These are phyloP conservation scores for Lathyrus oleraceus DNA, from an alignment of 306 rosid genomes.

Conservation along the genomic window DNA sequence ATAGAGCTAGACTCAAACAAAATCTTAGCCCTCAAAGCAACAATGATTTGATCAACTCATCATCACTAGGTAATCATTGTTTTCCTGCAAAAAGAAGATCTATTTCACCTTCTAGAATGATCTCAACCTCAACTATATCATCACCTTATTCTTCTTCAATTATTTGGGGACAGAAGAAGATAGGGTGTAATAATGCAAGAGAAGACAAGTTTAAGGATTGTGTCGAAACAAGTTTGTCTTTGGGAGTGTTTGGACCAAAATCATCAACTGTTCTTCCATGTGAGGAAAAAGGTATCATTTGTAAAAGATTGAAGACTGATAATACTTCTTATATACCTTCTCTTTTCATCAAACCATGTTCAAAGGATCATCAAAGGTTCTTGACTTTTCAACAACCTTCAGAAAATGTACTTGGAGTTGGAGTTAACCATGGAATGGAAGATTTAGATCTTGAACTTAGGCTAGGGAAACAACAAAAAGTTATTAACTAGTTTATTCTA, in stretches of 20 bases:
- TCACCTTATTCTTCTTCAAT: too few relatives aligned
- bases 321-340: slow-evolving; percentile 37
- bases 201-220: slow-evolving; percentile 29
- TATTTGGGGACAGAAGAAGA: too few relatives aligned
- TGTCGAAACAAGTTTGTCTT: slow-evolving; percentile 61
- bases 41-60: slow-evolving; percentile 30
- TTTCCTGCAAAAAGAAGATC: slow-evolving; percentile 16
- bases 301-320: slow-evolving; percentile 49
- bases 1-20: slow-evolving; percentile 79
- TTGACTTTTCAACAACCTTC: slow-evolving; percentile 37
- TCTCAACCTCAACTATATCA: not conserved
- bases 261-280: slow-evolving; percentile 27
- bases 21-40: slow-evolving; percentile 14
- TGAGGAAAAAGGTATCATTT: slow-evolving; percentile 33
- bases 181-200: not conserved
- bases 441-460: slow-evolving; percentile 93
- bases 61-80: slow-evolving; percentile 33
- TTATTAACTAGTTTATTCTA: slow-evolving; percentile 24
- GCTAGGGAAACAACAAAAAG: slow-evolving; percentile 64
- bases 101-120: not conserved
- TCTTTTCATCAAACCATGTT: slow-evolving; percentile 45
- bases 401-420: slow-evolving; percentile 22
- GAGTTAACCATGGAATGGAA: slow-evolving; percentile 39
- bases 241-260: slow-evolving; percentile 49
- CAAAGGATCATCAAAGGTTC: slow-evolving; percentile 26